Base-by-base conservation (phyloP, 2,329 filamentous ascomycete species). In the Ceratocystis lukuohia region DNA sequence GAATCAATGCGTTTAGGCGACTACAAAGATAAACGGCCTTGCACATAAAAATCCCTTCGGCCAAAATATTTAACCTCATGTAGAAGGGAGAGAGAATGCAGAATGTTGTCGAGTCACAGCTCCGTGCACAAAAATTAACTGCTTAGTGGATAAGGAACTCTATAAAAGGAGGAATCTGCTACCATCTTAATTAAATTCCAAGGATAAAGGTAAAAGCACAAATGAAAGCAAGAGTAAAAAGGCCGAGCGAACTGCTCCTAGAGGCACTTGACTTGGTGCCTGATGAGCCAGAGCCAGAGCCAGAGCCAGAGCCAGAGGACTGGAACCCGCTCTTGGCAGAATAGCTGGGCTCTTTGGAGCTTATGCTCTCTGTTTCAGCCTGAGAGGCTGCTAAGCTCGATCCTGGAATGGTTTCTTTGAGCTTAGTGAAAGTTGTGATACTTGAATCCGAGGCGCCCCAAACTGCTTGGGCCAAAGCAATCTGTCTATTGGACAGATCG, bases 401-500 rank as follows among this genome's bases (percentile, higher is more conserved):
- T 10, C 61, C 64, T 3, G 81, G 81, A 41, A 84, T 83, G 2
- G 72, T 69, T 0, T 80, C 81, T 28, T 79, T 77, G 8, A 76
- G 73, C 72, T 77, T 82, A 20, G 77, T 69, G 69, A 84, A 84
- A 1, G 80, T 71, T 1, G 82, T 76, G 37, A 84, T 74, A 66
- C 82, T 79, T 50, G 76, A 77, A 6, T 73, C 70, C 1, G 80
- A 81, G 1, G 80, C 75, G 71, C 83, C 83, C 73, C 84, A 84
- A 68, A 82, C 76, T 10, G 83, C 83, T 17, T 77, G 75, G 3
- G 82, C 83, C 22, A 85, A 73, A 20, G 72, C 82, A 66, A 85
- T 76, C 70, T 84, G 75, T 71, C 84, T 81, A 72, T 84, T 84
- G 63, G 79, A 76, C 22, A 84, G 74, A 69, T 85, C 83, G 69